Base-by-base conservation (phyloP, 352 stramenopile genomes). In the Blastocystis sp. region DNA sequence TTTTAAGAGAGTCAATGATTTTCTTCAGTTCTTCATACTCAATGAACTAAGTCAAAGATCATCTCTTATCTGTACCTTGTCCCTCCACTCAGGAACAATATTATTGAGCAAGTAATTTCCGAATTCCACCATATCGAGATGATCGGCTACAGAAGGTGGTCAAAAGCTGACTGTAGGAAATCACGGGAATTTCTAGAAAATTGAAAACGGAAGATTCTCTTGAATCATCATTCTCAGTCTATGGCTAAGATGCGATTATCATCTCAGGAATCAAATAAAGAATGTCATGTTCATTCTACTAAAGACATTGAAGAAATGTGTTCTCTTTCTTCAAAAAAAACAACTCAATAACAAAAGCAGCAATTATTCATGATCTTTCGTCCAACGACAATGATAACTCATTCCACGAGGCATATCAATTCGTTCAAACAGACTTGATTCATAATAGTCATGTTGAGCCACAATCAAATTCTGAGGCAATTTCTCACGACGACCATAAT, bases 381-480 rank as follows among this genome's bases (percentile, higher is more conserved):
- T 78, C 66, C 66, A 78, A 37, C 43, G 35, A 51, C 66, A 78
- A 27, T 78, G 66, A 37, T 78, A 78, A 29, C 19, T 78, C 32
- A 78, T 78, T 57, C 66, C 66, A 46, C 66, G 66, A 39, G 66
- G 7, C 39, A 29, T 27, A 37, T 78, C 66, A 1, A n/a, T 56
- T 5, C 66, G 37, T 35, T 78, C 66, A 37, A 78, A 78, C 14
- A 29, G 56, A 1, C 12, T 54, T 24, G 66, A 57, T 9, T 9
- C 66, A 16, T 42, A 78, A 54, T 61, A 78, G 42, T 78, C 66
- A 29, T 39, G 66, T 39, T 59, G 37, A 29, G 66, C 66, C 66
- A 61, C 95, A 39, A 95, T 96, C 56, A 99, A 90, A 90, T 98
- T 98, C 67, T 95, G 95, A 19, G 95, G 94, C 57, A 98, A 91